phyloP scores from a whole-genome alignment of 495 filamentous ascomycete species.

The Neurospora hispaniola region DNA sequence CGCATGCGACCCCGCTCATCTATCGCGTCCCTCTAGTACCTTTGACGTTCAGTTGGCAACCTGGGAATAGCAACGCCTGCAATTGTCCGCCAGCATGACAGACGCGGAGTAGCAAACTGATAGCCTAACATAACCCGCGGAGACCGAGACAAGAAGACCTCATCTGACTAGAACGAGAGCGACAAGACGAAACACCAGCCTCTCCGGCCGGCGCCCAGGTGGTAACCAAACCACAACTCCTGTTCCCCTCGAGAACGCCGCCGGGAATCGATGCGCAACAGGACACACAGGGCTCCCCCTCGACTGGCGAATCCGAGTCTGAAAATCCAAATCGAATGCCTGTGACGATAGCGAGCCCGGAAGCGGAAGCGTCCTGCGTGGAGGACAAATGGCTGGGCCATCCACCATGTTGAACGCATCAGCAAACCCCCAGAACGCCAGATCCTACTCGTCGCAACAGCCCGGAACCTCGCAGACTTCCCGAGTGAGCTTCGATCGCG shows the following conservation, averaged over 20 bases:
- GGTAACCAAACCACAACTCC: slow-evolving; percentile 3
- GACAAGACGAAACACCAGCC: background rate
- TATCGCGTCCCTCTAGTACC: background rate
- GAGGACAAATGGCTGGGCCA: slow-evolving; percentile 46
- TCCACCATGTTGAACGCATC: slow-evolving; percentile 52
- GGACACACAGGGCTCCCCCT: background rate
- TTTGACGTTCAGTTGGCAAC: background rate
- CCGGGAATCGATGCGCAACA: slow-evolving; percentile 5
- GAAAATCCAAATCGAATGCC: slow-evolving; percentile 13
- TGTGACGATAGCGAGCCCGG: slow-evolving; percentile 8
- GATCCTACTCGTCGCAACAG: slow-evolving; percentile 46
- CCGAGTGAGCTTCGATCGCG: slow-evolving; percentile 39
- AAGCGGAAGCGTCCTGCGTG: slow-evolving; percentile 22
- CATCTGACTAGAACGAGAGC: background rate
- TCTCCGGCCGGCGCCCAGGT: background rate
- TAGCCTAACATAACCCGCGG: background rate
- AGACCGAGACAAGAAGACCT: background rate
- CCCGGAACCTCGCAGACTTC: slow-evolving; percentile 24
- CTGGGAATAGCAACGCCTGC: background rate
- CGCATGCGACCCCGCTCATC: background rate
- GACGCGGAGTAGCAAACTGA: background rate
- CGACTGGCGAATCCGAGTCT: slow-evolving; percentile 4
- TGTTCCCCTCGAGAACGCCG: slow-evolving; percentile 1
- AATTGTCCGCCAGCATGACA: background rate
- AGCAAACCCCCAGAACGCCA: slow-evolving; percentile 53